phyloP scores from a whole-genome alignment of 805 yeast species.

The Saturnispora kantuleensis region DNA sequence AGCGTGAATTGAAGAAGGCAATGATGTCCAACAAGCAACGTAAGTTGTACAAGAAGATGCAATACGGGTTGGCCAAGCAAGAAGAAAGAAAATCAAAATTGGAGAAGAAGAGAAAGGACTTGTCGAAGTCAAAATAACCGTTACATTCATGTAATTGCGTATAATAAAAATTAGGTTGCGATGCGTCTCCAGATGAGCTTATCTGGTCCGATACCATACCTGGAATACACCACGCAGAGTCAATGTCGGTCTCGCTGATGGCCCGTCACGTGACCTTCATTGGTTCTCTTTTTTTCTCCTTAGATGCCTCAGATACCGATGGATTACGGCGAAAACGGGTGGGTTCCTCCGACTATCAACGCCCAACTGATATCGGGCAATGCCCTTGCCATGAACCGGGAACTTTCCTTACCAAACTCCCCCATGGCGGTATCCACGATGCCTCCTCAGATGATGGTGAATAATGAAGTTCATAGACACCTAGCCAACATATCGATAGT shows the following conservation, averaged over 20 bases:
- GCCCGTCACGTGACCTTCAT: too few relatives aligned
- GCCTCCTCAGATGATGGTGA: slow-evolving; percentile 10
- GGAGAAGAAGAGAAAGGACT: slow-evolving; percentile 43
- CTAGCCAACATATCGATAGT: slow-evolving; percentile 42
- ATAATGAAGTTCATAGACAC: slow-evolving; percentile 21
- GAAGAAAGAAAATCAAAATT: slow-evolving; percentile 63
- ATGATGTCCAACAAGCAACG: slow-evolving; percentile 98
- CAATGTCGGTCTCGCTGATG: too few relatives aligned
- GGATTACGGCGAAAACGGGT: background rate
- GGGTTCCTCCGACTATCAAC: background rate
- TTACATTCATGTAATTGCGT: too few relatives aligned
- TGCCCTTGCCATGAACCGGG: slow-evolving; percentile 1
- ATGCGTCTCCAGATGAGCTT: too few relatives aligned
- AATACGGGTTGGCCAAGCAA: slow-evolving; percentile 77
- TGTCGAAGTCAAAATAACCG: slow-evolving; percentile 7
- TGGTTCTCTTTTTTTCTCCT: too few relatives aligned
- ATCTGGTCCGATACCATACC: too few relatives aligned
- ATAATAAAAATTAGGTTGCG: too few relatives aligned
- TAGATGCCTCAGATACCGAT: background rate
- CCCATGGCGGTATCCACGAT: slow-evolving; percentile 8
- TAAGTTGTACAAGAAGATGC: slow-evolving; percentile 90
- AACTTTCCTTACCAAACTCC: slow-evolving; percentile 7
- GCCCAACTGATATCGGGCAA: slow-evolving; percentile 1
- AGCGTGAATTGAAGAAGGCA: slow-evolving; percentile 69
- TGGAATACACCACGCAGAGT: too few relatives aligned